These are phyloP conservation scores for Sporothrix brasiliensis DNA, from an alignment of 2,329 filamentous ascomycete genomes.

Conservation along the genomic window DNA sequence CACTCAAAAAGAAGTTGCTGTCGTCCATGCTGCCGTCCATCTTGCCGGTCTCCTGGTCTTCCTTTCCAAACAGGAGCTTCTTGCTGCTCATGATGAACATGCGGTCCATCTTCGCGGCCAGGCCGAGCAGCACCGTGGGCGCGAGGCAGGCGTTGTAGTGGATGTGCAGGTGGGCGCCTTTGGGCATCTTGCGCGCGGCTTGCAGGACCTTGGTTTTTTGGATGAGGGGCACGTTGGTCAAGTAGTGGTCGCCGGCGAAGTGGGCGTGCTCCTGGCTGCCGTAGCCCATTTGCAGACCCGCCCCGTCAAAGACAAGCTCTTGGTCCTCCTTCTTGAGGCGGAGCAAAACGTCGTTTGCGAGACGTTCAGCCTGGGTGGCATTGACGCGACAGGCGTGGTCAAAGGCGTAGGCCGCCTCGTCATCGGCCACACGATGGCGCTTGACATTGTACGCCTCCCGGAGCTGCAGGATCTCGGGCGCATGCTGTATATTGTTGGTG, in stretches of 20 bases:
- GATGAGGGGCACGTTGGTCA: constrained; percentile 59
- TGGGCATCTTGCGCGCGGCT: constrained; percentile 64
- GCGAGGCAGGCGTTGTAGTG: constrained; percentile 76
- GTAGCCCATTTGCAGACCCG: constrained; percentile 44
- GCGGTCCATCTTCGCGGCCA: constrained; percentile 58
- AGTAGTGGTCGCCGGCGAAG: constrained; percentile 60
- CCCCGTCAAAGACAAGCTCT: constrained; percentile 44
- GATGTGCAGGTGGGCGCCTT: constrained; percentile 72
- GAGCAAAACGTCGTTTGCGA: constrained; percentile 49
- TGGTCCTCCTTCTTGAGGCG: constrained; percentile 46
- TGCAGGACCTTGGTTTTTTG: constrained; percentile 59
- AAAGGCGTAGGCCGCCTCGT: constrained; percentile 48
- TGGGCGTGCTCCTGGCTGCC: constrained; percentile 51
- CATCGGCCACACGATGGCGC: constrained; percentile 41
- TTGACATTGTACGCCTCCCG: constrained; percentile 40
- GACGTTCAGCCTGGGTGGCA: constrained; percentile 44
- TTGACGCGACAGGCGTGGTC: constrained; percentile 44
- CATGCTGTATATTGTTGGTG: no score
- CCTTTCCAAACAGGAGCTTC: constrained; percentile 48
- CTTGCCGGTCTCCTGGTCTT: constrained; percentile 36
- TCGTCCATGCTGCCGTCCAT: neutral
- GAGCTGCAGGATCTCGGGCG: neutral
- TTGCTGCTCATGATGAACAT: constrained; percentile 71
- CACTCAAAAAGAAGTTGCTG: constrained; percentile 54
- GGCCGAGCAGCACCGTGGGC: constrained; percentile 60